Evolutionary conservation across 805 yeast species (phyloP), one percentile per base, ranked within the genome.

Genomic region (Wickerhamiella lipophila): DNA sequence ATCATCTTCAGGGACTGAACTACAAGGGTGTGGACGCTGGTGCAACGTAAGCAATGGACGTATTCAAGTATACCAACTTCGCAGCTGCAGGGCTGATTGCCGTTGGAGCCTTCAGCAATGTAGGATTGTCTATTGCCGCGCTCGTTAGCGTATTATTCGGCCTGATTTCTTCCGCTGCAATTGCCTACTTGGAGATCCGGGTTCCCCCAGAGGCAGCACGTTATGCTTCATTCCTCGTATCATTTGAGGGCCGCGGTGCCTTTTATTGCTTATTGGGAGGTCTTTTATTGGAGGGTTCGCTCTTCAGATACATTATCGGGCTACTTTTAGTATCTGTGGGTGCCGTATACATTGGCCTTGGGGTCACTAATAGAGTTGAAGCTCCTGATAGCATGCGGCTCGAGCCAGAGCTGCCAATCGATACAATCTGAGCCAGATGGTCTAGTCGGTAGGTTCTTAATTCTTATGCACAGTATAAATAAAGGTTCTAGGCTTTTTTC

Each of bases 321-420:
- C 53, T 80, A 8, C 46, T 82, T 12, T 42, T 83, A n/a, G 36
- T 18, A 3, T 25, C 26, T 13, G 72, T 76, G 35, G 36, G 76
- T 4, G 63, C 78, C 21, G 95, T 95, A 25, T 60, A 76, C 19
- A 74, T 65, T 2, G 85, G 71, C 64, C 60, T 73, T 44, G 75
- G 66, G 0, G 71, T 85, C 58, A 80, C 81, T 46, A 86, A 88
- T 16, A 75, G 82, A 52, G 69, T 84, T 38, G 79, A 83, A 47
- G 81, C 87, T 25, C 96, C 95, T 16, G 82, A 76, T 50, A 84
- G 81, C 65, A 84, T 86, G 83, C 82, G 74, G 58, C 66, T 72
- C n/a, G 70, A 64, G 40, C 55, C 56, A 36, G 67, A 64, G 51
- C 50, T 59, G 40, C 60, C 59, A 41, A 51, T 57, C 22, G 64